phyloP scores from a whole-genome alignment of 2,329 filamentous ascomycete species.

The Diaporthe sp. region DNA sequence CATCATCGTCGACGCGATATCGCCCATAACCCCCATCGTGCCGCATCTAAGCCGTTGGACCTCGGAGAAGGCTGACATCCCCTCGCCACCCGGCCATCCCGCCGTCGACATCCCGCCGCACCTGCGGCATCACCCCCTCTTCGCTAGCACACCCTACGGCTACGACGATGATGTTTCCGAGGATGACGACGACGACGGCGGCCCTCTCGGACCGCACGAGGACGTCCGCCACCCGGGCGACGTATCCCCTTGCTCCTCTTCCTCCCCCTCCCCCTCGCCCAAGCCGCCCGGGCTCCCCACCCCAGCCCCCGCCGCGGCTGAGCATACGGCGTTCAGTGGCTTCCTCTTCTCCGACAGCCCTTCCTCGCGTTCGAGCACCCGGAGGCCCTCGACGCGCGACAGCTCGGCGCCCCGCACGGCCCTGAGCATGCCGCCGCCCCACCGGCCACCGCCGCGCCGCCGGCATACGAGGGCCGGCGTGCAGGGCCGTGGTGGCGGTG shows the following conservation, averaged over 20 bases:
- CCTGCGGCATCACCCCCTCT: not conserved
- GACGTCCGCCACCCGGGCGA: not conserved
- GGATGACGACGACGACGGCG: not conserved
- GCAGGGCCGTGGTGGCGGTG: not conserved
- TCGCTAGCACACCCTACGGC: not conserved
- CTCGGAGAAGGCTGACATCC: conserved; percentile 19
- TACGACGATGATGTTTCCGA: not conserved
- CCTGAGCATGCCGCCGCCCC: conserved; percentile 2
- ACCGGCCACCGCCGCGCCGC: not conserved
- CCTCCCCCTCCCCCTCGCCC: not conserved
- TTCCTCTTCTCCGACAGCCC: conserved; percentile 10
- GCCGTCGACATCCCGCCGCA: not conserved
- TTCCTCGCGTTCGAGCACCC: conserved; percentile 15
- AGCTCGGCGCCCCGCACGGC: conserved; percentile 24
- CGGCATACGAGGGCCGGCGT: conserved; percentile 7
- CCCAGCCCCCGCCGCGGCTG: not conserved
- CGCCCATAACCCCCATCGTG: not conserved
- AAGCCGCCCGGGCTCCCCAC: not conserved
- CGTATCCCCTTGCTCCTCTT: not conserved
- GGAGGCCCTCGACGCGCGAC: conserved; percentile 20
- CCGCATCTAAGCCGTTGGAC: conserved; percentile 26
- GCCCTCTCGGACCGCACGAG: too few relatives aligned
- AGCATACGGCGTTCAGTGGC: too few relatives aligned
- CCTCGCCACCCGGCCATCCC: conserved; percentile 10
- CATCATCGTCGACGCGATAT: not conserved